Evolutionary conservation across 1,284 basidiomycete species (phyloP).

Genomic region (Sparassis latifolia): DNA sequence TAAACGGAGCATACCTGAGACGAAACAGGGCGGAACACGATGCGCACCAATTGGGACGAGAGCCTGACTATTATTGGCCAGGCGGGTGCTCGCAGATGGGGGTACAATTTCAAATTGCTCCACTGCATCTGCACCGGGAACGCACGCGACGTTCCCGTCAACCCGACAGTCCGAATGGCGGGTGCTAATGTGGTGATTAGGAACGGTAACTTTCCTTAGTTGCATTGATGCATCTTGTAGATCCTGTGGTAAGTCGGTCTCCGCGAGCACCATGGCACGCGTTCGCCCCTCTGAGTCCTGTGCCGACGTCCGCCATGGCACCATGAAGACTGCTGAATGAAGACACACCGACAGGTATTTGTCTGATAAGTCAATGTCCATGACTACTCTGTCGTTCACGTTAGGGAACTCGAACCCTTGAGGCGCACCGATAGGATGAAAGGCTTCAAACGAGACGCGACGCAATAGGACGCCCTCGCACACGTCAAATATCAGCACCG

Average conservation of each 20-base stretch:
- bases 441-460: constrained; percentile 5
- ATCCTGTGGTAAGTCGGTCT: constrained; percentile 7
- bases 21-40: constrained; percentile 2
- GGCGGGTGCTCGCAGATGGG: not conserved
- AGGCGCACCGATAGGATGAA: constrained; percentile 5
- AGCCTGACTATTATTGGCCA: constrained; percentile 1
- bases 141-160: not conserved
- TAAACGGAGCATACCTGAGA: not conserved
- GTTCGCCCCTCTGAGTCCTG: not conserved
- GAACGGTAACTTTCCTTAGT: not conserved
- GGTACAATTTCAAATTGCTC: constrained; percentile 2
- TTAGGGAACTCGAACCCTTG: constrained; percentile 5
- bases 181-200: not conserved
- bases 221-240: constrained; percentile 7
- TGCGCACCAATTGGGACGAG: not conserved
- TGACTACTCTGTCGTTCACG: constrained; percentile 7
- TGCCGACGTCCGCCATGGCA: constrained; percentile 5
- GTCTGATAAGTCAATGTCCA: constrained; percentile 16
- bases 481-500: constrained; percentile 15
- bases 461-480: constrained; percentile 9
- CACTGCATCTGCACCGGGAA: constrained; percentile 3
- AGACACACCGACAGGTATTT: constrained; percentile 13
- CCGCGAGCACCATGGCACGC: constrained; percentile 7
- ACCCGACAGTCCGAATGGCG: not conserved
- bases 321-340: constrained; percentile 11